These are phyloP conservation scores for Pelargonium cotyledonis DNA, from an alignment of 441 rosid genomes.

Conservation along the genomic window DNA sequence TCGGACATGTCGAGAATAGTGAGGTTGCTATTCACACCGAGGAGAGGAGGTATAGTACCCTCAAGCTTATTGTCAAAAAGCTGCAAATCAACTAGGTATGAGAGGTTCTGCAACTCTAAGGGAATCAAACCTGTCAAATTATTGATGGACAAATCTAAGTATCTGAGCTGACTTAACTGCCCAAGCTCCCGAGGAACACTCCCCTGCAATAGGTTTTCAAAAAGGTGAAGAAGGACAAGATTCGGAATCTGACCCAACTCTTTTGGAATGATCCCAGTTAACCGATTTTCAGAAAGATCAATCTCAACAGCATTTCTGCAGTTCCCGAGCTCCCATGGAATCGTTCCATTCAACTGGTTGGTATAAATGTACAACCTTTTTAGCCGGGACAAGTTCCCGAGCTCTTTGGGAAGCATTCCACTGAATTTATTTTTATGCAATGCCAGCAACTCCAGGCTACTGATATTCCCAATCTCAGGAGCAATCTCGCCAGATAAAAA, in stretches of 20 bases:
- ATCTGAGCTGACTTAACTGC: slow-evolving; percentile 26
- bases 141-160: slow-evolving; percentile 87
- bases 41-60: slow-evolving; percentile 63
- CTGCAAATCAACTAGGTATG: slow-evolving; percentile 68
- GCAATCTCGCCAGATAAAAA: slow-evolving; percentile 65
- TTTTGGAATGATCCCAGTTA: slow-evolving; percentile 63
- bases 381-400: slow-evolving; percentile 67
- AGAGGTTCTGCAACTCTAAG: slow-evolving; percentile 55
- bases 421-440: slow-evolving; percentile 57
- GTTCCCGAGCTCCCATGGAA: slow-evolving; percentile 76
- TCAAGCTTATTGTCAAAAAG: slow-evolving; percentile 65
- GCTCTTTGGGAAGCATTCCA: slow-evolving; percentile 65
- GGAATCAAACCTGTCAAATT: slow-evolving; percentile 74
- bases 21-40: slow-evolving; percentile 68
- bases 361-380: slow-evolving; percentile 71
- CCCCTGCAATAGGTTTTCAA: slow-evolving; percentile 74
- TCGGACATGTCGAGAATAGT: slow-evolving; percentile 83
- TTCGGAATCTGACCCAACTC: slow-evolving; percentile 66
- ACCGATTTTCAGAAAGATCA: slow-evolving; percentile 79
- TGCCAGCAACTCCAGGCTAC: slow-evolving; percentile 65
- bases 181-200: slow-evolving; percentile 56
- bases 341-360: slow-evolving; percentile 74
- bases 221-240: slow-evolving; percentile 56
- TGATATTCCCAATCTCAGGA: slow-evolving; percentile 68
- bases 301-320: slow-evolving; percentile 57